Conservation (phyloP, 257 asterid genomes). For the Cordia subcordata region DNA sequence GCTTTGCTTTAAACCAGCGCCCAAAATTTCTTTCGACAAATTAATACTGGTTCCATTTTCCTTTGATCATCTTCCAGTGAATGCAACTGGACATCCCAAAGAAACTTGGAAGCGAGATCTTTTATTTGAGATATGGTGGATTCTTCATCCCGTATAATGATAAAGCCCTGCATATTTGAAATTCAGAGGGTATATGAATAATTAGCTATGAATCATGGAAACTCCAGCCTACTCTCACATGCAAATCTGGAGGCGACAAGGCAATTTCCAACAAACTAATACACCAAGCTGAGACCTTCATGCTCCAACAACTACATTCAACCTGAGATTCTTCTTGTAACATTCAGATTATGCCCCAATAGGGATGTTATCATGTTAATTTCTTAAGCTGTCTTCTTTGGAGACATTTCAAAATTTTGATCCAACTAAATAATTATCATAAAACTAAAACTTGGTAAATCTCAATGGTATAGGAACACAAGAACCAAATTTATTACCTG, state of each 20-base stretch:
- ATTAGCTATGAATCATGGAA: background rate
- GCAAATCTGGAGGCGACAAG: background rate
- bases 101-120: conserved; percentile 64
- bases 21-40: conserved; percentile 89
- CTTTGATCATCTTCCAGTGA: conserved; percentile 55
- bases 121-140: conserved; percentile 38
- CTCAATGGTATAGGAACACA: background rate
- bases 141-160: conserved; percentile 78
- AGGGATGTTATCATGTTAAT: background rate
- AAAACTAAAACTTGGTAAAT: background rate
- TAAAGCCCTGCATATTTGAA: conserved; percentile 49
- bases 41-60: conserved; percentile 51
- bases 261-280: background rate
- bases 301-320: no score
- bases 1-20: conserved; percentile 39
- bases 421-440: background rate
- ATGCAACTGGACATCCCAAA: conserved; percentile 72
- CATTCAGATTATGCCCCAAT: background rate
- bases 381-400: background rate
- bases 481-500: conserved; percentile 37
- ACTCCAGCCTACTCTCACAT: background rate
- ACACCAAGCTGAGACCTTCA: background rate
- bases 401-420: background rate
- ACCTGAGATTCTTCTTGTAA: no score
- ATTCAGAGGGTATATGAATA: background rate